phyloP scores from a whole-genome alignment of 2,329 filamentous ascomycete genomes.

The Paraconiothyrium sp. region DNA sequence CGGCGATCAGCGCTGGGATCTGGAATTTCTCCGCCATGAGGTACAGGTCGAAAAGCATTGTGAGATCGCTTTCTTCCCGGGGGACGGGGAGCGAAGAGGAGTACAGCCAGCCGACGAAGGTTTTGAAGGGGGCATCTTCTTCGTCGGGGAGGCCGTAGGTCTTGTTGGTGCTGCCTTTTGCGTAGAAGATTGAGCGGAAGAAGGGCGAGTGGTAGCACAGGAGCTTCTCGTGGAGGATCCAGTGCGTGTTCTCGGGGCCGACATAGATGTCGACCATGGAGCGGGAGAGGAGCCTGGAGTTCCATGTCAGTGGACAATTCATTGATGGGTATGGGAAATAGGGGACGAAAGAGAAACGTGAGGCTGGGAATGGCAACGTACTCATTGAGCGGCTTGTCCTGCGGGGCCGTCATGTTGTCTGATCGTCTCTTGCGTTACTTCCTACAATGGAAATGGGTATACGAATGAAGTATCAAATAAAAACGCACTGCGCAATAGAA shows the following conservation, averaged over 20 bases:
- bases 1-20: slow-evolving; percentile 57
- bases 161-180: slow-evolving; percentile 43
- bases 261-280: slow-evolving; percentile 67
- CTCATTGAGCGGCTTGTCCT: slow-evolving; percentile 49
- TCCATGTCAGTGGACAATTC: not conserved
- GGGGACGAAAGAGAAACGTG: not conserved
- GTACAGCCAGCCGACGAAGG: slow-evolving; percentile 66
- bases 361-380: slow-evolving; percentile 23
- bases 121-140: slow-evolving; percentile 61
- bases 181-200: slow-evolving; percentile 63
- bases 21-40: slow-evolving; percentile 64
- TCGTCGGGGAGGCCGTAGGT: slow-evolving; percentile 62
- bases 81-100: slow-evolving; percentile 57
- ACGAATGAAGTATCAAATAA: not conserved
- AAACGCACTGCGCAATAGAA: not conserved
- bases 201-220: slow-evolving; percentile 64
- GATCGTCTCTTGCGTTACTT: not conserved
- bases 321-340: not conserved
- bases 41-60: slow-evolving; percentile 63
- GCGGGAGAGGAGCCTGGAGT: slow-evolving; percentile 60
- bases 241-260: slow-evolving; percentile 63
- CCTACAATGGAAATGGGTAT: not conserved
- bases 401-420: slow-evolving; percentile 34
- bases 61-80: slow-evolving; percentile 61
- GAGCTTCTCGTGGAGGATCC: slow-evolving; percentile 65